Base-by-base conservation (phyloP, 2,329 filamentous ascomycete species). In the Huntiella moniliformis region DNA sequence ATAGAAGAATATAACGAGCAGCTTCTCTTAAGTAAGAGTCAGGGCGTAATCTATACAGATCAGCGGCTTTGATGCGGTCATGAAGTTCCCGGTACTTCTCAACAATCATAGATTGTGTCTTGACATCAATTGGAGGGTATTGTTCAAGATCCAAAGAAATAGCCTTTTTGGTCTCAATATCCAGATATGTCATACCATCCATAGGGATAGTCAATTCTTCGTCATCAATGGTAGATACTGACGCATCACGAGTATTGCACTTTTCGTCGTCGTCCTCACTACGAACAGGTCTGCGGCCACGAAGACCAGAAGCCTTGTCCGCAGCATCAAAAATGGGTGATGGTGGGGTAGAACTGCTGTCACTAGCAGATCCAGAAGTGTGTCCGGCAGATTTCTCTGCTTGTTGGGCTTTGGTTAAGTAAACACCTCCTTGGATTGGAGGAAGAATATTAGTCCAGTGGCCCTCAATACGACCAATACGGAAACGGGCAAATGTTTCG, bases 371-470 rank as follows among this genome's bases (percentile, higher is more conserved):
- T 31, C 53, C 48, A n/a, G 36, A 36, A 15, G 28, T 8, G n/a
- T 13, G 22, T 13, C n/a, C n/a, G 4, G 22, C 4, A 13, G 8
- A 28, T 38, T 47, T 44, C 16, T 47, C 48, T 6, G 36, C 38
- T 10, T 44, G 36, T 17, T 50, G 5, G 18, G 13, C 18, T 22
- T 32, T 52, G 12, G 58, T 55, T 16, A 64, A 61, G 60, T 87
- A 93, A 49, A 70, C 69, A 37, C 88, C 88, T 48, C 86, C 87
- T 61, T 96, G 88, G 44, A 96, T 88, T 0, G 91, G 88, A 4
- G 91, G 87, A 5, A 82, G 56, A 57, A 95, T 93, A 60, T 95
- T 95, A 51, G 67, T 65, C 91, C 91, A 98, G 51, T 65, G 67
- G 28, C 84, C 83, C 56, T 91, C 73, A 48, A 93, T 74, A 52